A percentile compares a stretch with the other conserved stretches of the same genome.
These are phyloP conservation scores for Coemansia asiatica DNA, from an alignment of 192 early-diverging fungal species.

Conservation along the genomic window DNA sequence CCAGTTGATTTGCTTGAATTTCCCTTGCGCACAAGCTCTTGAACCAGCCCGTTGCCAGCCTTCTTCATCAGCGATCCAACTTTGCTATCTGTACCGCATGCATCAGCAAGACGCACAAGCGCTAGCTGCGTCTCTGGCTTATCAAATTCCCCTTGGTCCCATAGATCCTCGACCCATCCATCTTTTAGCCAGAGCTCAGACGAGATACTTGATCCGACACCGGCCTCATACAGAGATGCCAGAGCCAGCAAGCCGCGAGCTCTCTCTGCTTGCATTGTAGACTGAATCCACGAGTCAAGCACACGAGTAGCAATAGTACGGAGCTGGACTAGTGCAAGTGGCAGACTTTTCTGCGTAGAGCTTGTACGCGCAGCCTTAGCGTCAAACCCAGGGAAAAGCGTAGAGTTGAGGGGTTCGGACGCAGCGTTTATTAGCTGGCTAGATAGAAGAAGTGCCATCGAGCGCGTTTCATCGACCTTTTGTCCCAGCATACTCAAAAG, in stretches of 20 bases:
- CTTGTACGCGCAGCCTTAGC: neutral
- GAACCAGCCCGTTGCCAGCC: slow-evolving; percentile 61
- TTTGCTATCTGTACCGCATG: slow-evolving; percentile 57
- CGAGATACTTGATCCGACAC: slow-evolving; percentile 54
- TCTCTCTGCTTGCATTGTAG: slow-evolving; percentile 33
- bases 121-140: slow-evolving; percentile 64
- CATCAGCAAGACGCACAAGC: slow-evolving; percentile 42
- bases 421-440: slow-evolving; percentile 35
- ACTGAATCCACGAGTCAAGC: slow-evolving; percentile 39
- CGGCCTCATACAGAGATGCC: slow-evolving; percentile 68
- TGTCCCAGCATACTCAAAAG: slow-evolving; percentile 28
- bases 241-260: slow-evolving; percentile 51
- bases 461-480: slow-evolving; percentile 7
- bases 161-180: slow-evolving; percentile 70
- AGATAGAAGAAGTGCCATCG: slow-evolving; percentile 26
- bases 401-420: slow-evolving; percentile 21
- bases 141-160: slow-evolving; percentile 82
- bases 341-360: neutral
- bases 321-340: slow-evolving; percentile 16
- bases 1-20: slow-evolving; percentile 10
- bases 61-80: slow-evolving; percentile 62
- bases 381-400: slow-evolving; percentile 14
- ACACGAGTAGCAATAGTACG: neutral
- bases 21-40: slow-evolving; percentile 56
- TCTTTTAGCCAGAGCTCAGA: slow-evolving; percentile 60